phyloP scores from a whole-genome alignment of 805 yeast species.

The Grigorovia jiainica region DNA sequence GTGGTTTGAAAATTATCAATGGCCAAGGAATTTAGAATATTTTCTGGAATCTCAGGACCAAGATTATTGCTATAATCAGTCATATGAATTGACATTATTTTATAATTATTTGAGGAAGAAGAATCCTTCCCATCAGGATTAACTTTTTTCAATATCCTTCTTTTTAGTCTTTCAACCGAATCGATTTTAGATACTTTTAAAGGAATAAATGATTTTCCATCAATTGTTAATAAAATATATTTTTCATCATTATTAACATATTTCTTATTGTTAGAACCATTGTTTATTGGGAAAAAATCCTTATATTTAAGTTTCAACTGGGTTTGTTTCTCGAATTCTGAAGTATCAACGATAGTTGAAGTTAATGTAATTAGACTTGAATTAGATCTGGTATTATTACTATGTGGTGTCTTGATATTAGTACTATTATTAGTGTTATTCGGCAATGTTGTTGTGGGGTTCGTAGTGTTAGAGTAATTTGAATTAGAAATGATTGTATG shows the following conservation, averaged over 20 bases:
- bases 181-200: slow-evolving; percentile 32
- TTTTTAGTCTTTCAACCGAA: slow-evolving; percentile 32
- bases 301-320: neutral
- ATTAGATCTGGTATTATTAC: neutral
- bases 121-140: slow-evolving; percentile 16
- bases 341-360: slow-evolving; percentile 2
- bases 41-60: slow-evolving; percentile 49
- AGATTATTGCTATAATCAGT: slow-evolving; percentile 59
- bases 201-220: slow-evolving; percentile 47
- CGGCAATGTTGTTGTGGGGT: neutral
- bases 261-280: neutral
- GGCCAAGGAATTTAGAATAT: slow-evolving; percentile 32
- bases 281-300: neutral
- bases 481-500: neutral
- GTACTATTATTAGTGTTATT: neutral
- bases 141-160: slow-evolving; percentile 31
- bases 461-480: neutral
- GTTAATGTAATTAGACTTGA: slow-evolving; percentile 6
- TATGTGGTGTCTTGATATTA: neutral
- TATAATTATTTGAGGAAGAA: too few species aligned
- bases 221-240: slow-evolving; percentile 52
- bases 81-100: slow-evolving; percentile 37
- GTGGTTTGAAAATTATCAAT: slow-evolving; percentile 27
- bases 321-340: neutral
- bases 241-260: slow-evolving; percentile 9